These are phyloP conservation scores for Exserohilum turcica DNA, from an alignment of 2,329 filamentous ascomycete species.

Conservation along the genomic window DNA sequence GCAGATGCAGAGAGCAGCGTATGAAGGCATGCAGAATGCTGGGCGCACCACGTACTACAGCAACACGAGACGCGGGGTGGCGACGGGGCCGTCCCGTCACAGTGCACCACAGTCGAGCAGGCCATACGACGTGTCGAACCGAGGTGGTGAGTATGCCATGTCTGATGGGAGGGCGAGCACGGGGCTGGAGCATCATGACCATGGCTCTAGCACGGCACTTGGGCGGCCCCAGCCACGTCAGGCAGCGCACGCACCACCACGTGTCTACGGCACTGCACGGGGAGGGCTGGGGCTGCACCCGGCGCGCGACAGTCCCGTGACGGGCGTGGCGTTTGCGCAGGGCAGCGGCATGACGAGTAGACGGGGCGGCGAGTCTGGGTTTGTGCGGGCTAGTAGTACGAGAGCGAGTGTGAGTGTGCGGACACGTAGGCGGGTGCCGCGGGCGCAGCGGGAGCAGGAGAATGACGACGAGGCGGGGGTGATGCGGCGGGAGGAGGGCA, in stretches of 20 bases:
- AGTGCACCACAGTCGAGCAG: slow-evolving; percentile 17
- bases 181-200: slow-evolving; percentile 5
- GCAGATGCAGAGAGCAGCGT: slow-evolving; percentile 22
- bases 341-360: slow-evolving; percentile 21
- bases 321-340: slow-evolving; percentile 14
- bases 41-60: slow-evolving; percentile 6
- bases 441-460: slow-evolving; percentile 41
- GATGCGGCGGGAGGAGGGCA: slow-evolving; percentile 36
- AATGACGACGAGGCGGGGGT: slow-evolving; percentile 34
- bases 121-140: slow-evolving; percentile 21
- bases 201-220: slow-evolving; percentile 13
- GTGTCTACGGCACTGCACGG: neutral
- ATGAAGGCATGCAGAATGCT: slow-evolving; percentile 21
- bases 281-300: slow-evolving; percentile 7
- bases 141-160: slow-evolving; percentile 9
- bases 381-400: slow-evolving; percentile 1
- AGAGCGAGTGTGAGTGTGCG: no score
- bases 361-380: slow-evolving; percentile 13
- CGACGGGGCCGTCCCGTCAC: slow-evolving; percentile 9
- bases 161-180: neutral
- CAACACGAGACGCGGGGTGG: neutral
- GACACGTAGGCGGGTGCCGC: slow-evolving; percentile 20
- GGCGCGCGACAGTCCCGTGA: slow-evolving; percentile 6
- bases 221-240: neutral
- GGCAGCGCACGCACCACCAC: slow-evolving; percentile 1